Base-by-base conservation (phyloP, 768 basidiomycete genomes). In the Trametes elegans region DNA sequence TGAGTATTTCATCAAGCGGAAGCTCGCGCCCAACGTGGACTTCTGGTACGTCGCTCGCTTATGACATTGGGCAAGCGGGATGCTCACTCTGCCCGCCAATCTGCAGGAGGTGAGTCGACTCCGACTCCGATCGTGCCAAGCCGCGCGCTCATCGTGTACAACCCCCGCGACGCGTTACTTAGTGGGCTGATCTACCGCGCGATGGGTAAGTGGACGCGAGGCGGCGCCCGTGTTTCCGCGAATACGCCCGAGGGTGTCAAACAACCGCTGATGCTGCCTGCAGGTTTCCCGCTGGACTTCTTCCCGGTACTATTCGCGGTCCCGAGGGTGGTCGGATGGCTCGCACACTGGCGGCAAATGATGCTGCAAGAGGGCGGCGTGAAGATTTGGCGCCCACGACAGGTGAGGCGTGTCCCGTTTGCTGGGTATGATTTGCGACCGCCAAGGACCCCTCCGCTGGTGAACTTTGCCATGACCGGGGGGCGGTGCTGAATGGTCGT, bases 331-430 rank as follows among this genome's bases (percentile, higher is more conserved):
- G 91, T 92, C 24, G 93, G 93, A 18, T 95, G 93, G 93, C 76
- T 95, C 7, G 90, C 92, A 0, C 93, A 94, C 70, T 95, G 93
- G 93, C 79, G 90, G 50, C 90, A 95, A 85, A 90, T 94, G 88
- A 94, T 94, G 93, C 73, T 96, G 41, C 86, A 90, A 64, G 79
- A 86, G 27, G 88, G 84, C 19, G 91, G 91, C 45, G 91, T 96
- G 58, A 95, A 94, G 73, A 96, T 96, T 62, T 96, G 94, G 92
- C 79, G 90, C 40, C 91, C 90, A 31, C 77, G 87, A 64, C 90
- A 92, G 78, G 87, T 87, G 69, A n/a, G n/a, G n/a, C n/a, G n/a
- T n/a, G n/a, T n/a, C n/a, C n/a, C 53, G 73, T 61, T 49, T 36
- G 39, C 38, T 29, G 40, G 24, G 13, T 31, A 7, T 27, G 10